Conservation (phyloP, 1,284 basidiomycete genomes). For the Schizopora paradoxa region DNA sequence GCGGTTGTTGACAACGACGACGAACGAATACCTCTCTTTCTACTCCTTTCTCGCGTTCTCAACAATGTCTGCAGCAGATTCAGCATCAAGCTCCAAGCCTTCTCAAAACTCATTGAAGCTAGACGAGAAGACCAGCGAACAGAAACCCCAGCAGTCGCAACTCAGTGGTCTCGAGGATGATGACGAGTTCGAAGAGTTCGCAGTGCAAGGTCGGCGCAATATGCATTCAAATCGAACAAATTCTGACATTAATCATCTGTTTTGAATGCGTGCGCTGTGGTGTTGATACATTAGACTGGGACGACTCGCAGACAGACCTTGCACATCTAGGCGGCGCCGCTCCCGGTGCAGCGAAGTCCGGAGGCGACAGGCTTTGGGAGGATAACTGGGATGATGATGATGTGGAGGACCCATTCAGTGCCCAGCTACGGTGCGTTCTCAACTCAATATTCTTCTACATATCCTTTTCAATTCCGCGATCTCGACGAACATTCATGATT, state of each 20-base stretch:
- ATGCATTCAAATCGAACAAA: background rate
- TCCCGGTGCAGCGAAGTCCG: conserved; percentile 67
- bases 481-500: background rate
- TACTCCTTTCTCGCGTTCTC: background rate
- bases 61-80: conserved; percentile 10
- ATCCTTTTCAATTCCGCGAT: background rate
- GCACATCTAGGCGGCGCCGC: conserved; percentile 68
- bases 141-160: conserved; percentile 35
- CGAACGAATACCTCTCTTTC: too few relatives aligned
- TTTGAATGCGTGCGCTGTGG: background rate
- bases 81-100: conserved; percentile 11
- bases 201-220: conserved; percentile 50
- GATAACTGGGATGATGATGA: conserved; percentile 99
- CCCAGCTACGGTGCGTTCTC: conserved; percentile 76
- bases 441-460: background rate
- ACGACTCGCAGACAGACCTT: conserved; percentile 76
- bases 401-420: conserved; percentile 95
- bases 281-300: conserved; percentile 58
- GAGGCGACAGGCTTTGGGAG: conserved; percentile 90
- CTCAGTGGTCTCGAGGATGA: conserved; percentile 78
- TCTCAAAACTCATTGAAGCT: conserved; percentile 7
- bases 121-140: conserved; percentile 14
- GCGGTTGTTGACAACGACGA: too few relatives aligned
- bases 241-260: background rate
- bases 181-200: conserved; percentile 81